Conservation (phyloP, 352 stramenopile genomes). For the Phytophthora ramorum region DNA sequence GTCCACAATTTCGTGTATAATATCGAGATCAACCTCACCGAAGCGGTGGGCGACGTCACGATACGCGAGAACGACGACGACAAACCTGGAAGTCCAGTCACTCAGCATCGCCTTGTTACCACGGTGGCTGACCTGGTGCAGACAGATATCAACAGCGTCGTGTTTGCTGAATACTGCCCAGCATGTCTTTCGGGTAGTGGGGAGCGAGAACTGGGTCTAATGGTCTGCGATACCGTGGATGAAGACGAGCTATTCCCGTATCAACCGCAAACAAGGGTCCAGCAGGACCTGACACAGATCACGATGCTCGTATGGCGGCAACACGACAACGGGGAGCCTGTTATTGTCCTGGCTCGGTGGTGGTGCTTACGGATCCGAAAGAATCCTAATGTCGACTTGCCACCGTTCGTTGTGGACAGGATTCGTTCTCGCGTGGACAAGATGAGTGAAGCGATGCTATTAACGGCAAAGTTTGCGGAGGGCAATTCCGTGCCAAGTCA, state of each 20-base stretch:
- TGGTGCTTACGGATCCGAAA: constrained; percentile 39
- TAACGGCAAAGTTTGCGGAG: constrained; percentile 5
- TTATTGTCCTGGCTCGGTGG: constrained; percentile 39
- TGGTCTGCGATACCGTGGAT: constrained; percentile 47
- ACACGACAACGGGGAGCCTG: constrained; percentile 17
- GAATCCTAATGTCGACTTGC: constrained; percentile 27
- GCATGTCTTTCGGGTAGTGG: constrained; percentile 3
- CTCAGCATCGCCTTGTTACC: constrained; percentile 46
- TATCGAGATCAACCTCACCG: no score
- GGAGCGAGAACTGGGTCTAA: constrained; percentile 34
- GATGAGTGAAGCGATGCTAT: constrained; percentile 31
- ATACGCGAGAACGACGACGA: no score
- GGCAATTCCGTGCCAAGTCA: no score
- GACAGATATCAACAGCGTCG: constrained; percentile 50
- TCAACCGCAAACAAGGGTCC: constrained; percentile 34
- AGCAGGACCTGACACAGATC: constrained; percentile 44
- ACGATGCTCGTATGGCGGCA: constrained; percentile 27
- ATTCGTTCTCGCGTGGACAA: constrained; percentile 34
- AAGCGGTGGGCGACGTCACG: no score
- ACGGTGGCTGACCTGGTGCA: constrained; percentile 35
- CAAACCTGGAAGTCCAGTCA: no score
- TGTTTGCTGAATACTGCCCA: constrained; percentile 43
- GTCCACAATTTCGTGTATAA: no score
- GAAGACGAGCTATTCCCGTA: constrained; percentile 57
- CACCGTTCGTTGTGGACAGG: constrained; percentile 32